Base-by-base conservation (phyloP, 2,329 filamentous ascomycete species). In the Cladosporium oxysporum region DNA sequence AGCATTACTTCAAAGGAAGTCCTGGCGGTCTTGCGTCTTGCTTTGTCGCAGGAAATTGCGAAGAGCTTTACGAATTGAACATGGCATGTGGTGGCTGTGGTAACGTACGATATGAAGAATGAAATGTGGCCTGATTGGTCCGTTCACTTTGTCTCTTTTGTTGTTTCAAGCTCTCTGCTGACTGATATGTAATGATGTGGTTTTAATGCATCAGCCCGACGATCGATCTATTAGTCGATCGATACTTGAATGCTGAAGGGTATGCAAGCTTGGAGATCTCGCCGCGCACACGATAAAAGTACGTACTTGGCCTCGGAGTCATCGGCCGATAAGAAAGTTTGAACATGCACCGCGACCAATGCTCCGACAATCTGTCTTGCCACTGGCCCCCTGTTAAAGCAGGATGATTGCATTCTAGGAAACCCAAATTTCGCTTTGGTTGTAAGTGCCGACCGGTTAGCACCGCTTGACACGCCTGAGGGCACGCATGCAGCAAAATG, bases 31-130 rank as follows among this genome's bases (percentile, higher is more conserved):
- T 76, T 97, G 77, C 85, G 93, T 69, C 77, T 92, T 61, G 90
- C 89, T 2, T 77, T 97, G 73, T 90, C 91, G 16, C 87, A 85
- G 76, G 92, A 95, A 70, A 79, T 96, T 74, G 90, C 87, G 16
- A 85, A 83, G 72, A 81, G 89, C 62, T 93, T 90, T 89, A 66
- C 52, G 21, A 55, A 31, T 14, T 55, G 26, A 29, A 12, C 41
- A 47, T 31, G 16, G 28, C 29, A 33, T 55, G 8, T 33, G 52
- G 52, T 23, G 10, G 35, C 52, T 41, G n/a, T 47, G 57, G 57
- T 59, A 41, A 59, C 18, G 35, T 59, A 18, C 29, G 10, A 31
- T 55, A 55, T 21, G 28, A 55, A 31, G n/a, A 47, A 47, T 33
- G 52, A 55, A 52, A 55, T n/a, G 52, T 18, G 52, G 52, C 41